Conservation (phyloP, 2,329 filamentous ascomycete genomes). For the Talaromyces pinophilus region DNA sequence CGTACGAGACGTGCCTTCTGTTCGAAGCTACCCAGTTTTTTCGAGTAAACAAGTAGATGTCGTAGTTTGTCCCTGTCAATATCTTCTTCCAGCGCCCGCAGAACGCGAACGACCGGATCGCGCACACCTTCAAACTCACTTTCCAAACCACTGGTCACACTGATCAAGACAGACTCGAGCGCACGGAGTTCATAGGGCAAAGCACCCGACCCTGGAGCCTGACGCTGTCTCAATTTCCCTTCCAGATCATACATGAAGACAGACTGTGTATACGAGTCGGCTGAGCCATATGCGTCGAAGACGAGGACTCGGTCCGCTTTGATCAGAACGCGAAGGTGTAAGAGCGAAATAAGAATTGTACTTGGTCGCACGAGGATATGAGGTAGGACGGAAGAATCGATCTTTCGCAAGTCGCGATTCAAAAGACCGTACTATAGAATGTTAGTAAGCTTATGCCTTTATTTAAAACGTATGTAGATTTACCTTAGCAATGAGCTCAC, state of each 20-base stretch:
- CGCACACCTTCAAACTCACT: slow-evolving; percentile 92
- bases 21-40: slow-evolving; percentile 94
- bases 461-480: slow-evolving; percentile 25
- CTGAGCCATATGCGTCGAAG: slow-evolving; percentile 94
- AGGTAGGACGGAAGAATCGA: slow-evolving; percentile 92
- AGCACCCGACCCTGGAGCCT: slow-evolving; percentile 53
- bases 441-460: slow-evolving; percentile 22
- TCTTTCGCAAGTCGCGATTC: slow-evolving; percentile 93
- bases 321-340: slow-evolving; percentile 94
- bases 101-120: slow-evolving; percentile 84
- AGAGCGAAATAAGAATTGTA: slow-evolving; percentile 89
- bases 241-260: slow-evolving; percentile 98
- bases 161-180: slow-evolving; percentile 90
- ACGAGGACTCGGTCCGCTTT: slow-evolving; percentile 92
- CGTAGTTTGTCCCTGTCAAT: slow-evolving; percentile 93
- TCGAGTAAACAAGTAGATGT: slow-evolving; percentile 87
- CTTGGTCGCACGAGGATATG: slow-evolving; percentile 92
- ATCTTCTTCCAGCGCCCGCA: slow-evolving; percentile 90
- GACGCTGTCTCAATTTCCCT: slow-evolving; percentile 85
- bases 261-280: slow-evolving; percentile 91
- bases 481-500: slow-evolving; percentile 92
- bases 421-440: slow-evolving; percentile 76
- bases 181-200: slow-evolving; percentile 96
- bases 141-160: slow-evolving; percentile 86
- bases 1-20: slow-evolving; percentile 93